Base-by-base conservation (phyloP, 2,329 filamentous ascomycete genomes). In the Teratosphaeria zuluensis region DNA sequence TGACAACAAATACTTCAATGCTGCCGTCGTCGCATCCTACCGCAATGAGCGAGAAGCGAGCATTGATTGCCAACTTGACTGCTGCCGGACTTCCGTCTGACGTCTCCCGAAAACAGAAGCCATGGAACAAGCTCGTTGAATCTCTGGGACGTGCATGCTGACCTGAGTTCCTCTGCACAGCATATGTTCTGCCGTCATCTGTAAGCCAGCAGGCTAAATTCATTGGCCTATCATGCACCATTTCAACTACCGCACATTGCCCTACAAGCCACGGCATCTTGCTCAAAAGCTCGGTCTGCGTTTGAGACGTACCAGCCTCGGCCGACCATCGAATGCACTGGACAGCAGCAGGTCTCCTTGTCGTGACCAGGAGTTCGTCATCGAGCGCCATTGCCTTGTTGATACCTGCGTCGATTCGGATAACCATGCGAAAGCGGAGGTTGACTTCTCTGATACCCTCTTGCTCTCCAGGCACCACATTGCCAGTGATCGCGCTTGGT, bases 261-360 rank as follows among this genome's bases (percentile, higher is more conserved):
- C 89, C 92, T 56, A 86, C 84, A 24, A 96, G 75, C 87, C 91
- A 96, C 54, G 83, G 76, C 85, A 96, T 95, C 57, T 89, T 87
- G 68, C 86, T 92, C 61, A 97, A 77, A 7, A 97, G 80, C 73
- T 97, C 92, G 0, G 94, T 96, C 65, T 85, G 91, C 2, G 92
- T 96, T 74, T 97, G 92, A 61, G 83, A 87, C 21, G 89, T 89
- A 35, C 81, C 83, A 64, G 81, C 87, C 70, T 96, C 92, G 1
- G 92, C 89, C 0, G 87, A 88, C 94, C 94, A 99, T 59, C 89
- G 85, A 66, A 99, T 97, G 74, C 92, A 96, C 73, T 99, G 94
- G 16, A 97, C 85, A n/a, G 94, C 92, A 0, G 92, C 87, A 3
- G 94, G 94, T 69, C 94, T 96, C 59, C 84, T 81, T 0, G 94